Percentiles rank a stretch among this genome's conserved stretches.
phyloP scores from a whole-genome alignment of 345 rosid genomes.

The Nephelium lappaceum region DNA sequence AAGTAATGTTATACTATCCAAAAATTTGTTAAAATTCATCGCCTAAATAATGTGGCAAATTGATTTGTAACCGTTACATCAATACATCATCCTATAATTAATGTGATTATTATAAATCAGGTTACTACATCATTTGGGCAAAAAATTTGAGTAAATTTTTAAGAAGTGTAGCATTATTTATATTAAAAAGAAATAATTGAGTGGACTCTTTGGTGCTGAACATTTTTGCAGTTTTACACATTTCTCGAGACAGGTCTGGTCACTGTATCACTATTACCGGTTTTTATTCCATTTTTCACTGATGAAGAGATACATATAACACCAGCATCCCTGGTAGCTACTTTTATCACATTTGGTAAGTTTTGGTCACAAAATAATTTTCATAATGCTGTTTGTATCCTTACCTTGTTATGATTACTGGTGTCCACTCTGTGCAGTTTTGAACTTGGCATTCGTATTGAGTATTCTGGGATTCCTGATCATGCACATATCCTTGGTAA shows the following conservation, averaged over 20 bases:
- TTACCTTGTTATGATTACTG: background rate
- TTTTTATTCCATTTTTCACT: constrained; percentile 67
- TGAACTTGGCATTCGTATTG: constrained; percentile 73
- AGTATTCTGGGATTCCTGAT: constrained; percentile 84
- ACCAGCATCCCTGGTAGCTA: constrained; percentile 68
- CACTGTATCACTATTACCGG: constrained; percentile 59
- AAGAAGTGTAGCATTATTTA: too few relatives aligned
- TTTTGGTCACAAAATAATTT: constrained; percentile 7
- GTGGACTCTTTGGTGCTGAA: constrained; percentile 13
- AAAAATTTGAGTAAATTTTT: too few relatives aligned
- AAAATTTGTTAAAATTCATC: too few relatives aligned
- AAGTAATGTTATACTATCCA: too few relatives aligned
- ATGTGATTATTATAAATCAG: too few relatives aligned
- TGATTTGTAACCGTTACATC: too few relatives aligned
- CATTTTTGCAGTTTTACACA: constrained; percentile 73
- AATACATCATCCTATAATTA: too few relatives aligned
- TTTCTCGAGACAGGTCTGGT: constrained; percentile 81
- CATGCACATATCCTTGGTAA: constrained; percentile 66
- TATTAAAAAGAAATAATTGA: background rate
- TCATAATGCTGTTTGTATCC: background rate
- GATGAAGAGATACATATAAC: constrained; percentile 68
- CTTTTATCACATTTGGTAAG: constrained; percentile 77
- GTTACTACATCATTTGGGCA: too few relatives aligned
- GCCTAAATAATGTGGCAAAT: too few relatives aligned
- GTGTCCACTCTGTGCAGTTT: constrained; percentile 44